Conservation (phyloP, 495 filamentous ascomycete genomes). For the Neurospora africana region DNA sequence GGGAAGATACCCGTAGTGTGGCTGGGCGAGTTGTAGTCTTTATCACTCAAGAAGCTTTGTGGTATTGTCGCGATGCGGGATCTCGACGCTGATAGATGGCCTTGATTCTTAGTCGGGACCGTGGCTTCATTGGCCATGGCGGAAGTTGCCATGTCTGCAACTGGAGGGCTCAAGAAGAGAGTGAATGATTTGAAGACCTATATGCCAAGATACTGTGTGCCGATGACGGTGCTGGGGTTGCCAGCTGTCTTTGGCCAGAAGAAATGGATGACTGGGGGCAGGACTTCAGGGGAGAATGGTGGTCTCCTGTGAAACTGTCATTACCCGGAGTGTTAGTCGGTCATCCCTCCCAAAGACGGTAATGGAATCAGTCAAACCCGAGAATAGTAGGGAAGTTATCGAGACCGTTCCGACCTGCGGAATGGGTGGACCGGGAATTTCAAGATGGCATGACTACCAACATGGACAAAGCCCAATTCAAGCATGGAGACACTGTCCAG, state of each 20-base stretch:
- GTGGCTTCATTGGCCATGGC: not conserved
- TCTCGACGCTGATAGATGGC: not conserved
- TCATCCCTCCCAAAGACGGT: not conserved
- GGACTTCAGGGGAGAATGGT: not conserved
- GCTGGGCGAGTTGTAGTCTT: not conserved
- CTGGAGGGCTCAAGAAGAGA: not conserved
- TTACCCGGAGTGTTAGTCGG: not conserved
- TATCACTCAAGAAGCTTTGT: not conserved
- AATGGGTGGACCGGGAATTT: not conserved
- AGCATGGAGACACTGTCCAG: not conserved
- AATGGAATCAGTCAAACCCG: no score
- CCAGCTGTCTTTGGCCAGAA: not conserved
- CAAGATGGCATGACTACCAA: not conserved
- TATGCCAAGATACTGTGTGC: not conserved
- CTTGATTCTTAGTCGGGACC: not conserved
- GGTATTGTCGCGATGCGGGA: not conserved
- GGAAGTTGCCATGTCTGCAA: not conserved
- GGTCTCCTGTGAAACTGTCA: not conserved
- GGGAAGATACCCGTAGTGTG: not conserved
- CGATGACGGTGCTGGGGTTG: not conserved
- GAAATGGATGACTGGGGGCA: not conserved
- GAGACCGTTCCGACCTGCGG: not conserved
- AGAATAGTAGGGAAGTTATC: not conserved
- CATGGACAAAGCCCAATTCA: not conserved
- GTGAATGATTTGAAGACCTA: not conserved